phyloP scores from a whole-genome alignment of 2,329 filamentous ascomycete species.

The Drechslera avenae region DNA sequence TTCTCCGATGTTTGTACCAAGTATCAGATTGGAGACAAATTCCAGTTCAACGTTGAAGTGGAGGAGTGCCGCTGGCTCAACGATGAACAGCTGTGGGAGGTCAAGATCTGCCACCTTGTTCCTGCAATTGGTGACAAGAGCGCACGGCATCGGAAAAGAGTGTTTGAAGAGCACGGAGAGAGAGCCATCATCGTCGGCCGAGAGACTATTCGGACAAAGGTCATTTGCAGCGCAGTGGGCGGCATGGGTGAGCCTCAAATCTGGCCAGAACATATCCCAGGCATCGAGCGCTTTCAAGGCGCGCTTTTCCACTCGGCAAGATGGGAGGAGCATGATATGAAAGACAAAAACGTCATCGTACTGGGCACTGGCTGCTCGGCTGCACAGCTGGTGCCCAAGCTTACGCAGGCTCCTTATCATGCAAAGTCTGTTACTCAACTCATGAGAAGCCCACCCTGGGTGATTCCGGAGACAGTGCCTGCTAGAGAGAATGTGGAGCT shows the following conservation, averaged over 20 bases:
- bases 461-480: slow-evolving; percentile 40
- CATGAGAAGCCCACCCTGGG: slow-evolving; percentile 63
- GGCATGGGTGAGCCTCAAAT: too few species aligned
- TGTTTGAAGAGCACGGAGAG: slow-evolving; percentile 55
- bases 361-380: slow-evolving; percentile 64
- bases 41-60: slow-evolving; percentile 63
- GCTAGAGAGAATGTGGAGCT: slow-evolving; percentile 50
- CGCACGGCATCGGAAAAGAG: slow-evolving; percentile 56
- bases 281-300: slow-evolving; percentile 59
- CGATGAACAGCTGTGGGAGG: slow-evolving; percentile 60
- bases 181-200: slow-evolving; percentile 55
- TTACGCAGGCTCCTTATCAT: slow-evolving; percentile 54
- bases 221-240: neutral
- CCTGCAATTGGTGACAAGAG: slow-evolving; percentile 58
- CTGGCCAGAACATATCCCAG: slow-evolving; percentile 58
- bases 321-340: slow-evolving; percentile 60
- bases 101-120: slow-evolving; percentile 56
- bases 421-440: slow-evolving; percentile 62
- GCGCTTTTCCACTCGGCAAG: slow-evolving; percentile 62
- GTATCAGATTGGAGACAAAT: slow-evolving; percentile 57
- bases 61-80: slow-evolving; percentile 58
- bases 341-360: slow-evolving; percentile 61
- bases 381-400: slow-evolving; percentile 60
- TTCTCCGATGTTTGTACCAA: slow-evolving; percentile 58
- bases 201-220: slow-evolving; percentile 30